These are phyloP conservation scores for Citrus reticulata DNA, from an alignment of 345 rosid genomes.

Conservation along the genomic window DNA sequence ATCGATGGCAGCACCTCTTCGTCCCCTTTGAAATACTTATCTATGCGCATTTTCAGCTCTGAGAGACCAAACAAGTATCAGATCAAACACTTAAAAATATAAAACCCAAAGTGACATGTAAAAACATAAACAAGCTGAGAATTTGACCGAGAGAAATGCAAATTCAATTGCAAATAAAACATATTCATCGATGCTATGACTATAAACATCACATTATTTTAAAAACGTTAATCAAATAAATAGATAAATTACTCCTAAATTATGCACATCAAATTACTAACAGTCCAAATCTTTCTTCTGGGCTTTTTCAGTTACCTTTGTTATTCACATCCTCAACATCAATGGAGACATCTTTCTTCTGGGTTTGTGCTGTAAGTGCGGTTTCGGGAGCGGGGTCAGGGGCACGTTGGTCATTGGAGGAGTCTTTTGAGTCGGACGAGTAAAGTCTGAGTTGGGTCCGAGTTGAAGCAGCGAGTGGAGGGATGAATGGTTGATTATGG, in stretches of 20 bases:
- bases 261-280: not conserved
- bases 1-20: conserved; percentile 69
- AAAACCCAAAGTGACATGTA: not conserved
- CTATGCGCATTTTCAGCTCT: conserved; percentile 64
- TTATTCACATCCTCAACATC: conserved; percentile 33
- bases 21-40: conserved; percentile 72
- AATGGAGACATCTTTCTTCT: conserved; percentile 16
- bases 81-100: not conserved
- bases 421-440: conserved; percentile 41
- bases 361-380: conserved; percentile 5
- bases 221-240: not conserved
- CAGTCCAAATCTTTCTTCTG: not conserved
- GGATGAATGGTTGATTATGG: not conserved
- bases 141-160: not conserved
- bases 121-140: not conserved
- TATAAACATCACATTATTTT: not conserved
- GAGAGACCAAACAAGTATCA: conserved; percentile 16
- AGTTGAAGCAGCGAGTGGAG: conserved; percentile 11
- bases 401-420: conserved; percentile 19
- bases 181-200: not conserved
- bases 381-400: conserved; percentile 19
- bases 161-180: not conserved
- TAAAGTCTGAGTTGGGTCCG: conserved; percentile 26
- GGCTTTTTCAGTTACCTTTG: conserved; percentile 26
- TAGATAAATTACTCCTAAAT: not conserved